phyloP scores from a whole-genome alignment of 345 rosid genomes.

The Pelargonium nanum region DNA sequence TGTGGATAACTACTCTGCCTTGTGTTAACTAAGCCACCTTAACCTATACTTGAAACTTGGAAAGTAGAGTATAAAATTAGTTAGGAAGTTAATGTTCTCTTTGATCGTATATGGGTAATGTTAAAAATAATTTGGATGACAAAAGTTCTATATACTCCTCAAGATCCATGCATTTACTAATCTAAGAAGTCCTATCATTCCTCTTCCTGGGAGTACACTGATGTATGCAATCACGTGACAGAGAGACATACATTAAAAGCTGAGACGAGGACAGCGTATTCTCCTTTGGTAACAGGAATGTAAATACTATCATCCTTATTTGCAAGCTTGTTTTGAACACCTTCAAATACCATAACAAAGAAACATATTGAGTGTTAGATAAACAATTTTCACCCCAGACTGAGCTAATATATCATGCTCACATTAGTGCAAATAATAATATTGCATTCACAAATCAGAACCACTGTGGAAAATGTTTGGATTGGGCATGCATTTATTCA shows the following conservation, averaged over 20 bases:
- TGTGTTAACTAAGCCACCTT: background rate
- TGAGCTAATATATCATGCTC: background rate
- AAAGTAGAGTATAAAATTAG: background rate
- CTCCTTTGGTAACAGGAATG: constrained; percentile 74
- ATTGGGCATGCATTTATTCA: too few species aligned
- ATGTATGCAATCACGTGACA: constrained; percentile 2
- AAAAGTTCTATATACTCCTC: background rate
- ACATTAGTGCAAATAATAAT: background rate
- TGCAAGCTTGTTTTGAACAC: constrained; percentile 74
- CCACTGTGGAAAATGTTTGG: background rate
- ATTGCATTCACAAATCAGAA: background rate
- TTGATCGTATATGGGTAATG: background rate
- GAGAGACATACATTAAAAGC: constrained; percentile 56
- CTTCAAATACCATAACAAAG: constrained; percentile 27
- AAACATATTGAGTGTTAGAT: constrained; percentile 10
- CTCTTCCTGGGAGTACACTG: background rate
- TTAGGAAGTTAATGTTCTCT: background rate
- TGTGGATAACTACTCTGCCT: background rate
- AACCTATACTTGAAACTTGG: background rate
- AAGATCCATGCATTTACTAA: background rate
- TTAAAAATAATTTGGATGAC: background rate
- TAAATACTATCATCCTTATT: constrained; percentile 74
- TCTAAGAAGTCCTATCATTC: background rate
- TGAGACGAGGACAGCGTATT: constrained; percentile 58
- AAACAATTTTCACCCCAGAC: background rate